Evolutionary conservation across 2,329 filamentous ascomycete genomes (phyloP), one percentile per base, ranked within the genome.

Genomic region (Aspergillus fumigatiaffinis): DNA sequence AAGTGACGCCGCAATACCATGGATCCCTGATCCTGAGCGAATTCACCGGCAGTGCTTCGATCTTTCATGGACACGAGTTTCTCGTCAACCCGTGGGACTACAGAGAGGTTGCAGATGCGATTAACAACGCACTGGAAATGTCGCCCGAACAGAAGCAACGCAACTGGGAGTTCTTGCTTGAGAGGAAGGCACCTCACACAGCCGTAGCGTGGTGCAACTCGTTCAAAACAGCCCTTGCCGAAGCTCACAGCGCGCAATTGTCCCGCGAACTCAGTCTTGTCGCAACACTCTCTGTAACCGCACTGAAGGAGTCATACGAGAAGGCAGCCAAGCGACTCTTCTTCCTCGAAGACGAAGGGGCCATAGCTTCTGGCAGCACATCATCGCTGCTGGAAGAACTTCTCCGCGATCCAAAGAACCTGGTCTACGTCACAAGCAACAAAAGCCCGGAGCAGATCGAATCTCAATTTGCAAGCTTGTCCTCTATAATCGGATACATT

Each of bases 31-130:
- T 97, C 60, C 78, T 97, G 55, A 96, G 91, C 61, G 93, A 97
- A 71, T 97, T 97, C 69, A 96, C 92, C 1, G 93, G 93, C 20
- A 96, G 91, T 56, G 87, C 92, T 1, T 90, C 90, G 0, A 83
- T 97, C 2, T 95, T 97, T 67, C 84, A 84, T 17, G 86, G 87
- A 32, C 84, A 91, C 54, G 88, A 94, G 63, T 81, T 97, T 17
- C 84, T 90, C 0, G 88, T 97, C 67, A 97, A 97, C 68, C 93
- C 93, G 0, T 97, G 93, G 93, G 90, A 96, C 71, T 96, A 96
- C 73, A 85, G 87, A 46, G 85, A 91, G 70, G 94, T 90, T 66
- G 91, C 92, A 51, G 86, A 93, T 26, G 89, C 91, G 4, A 92
- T 97, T 75, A 88, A 89, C 70, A 79, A 81, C 53, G 91, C 92